Evolutionary conservation across 352 stramenopile species (phyloP), one percentile per base, ranked within the genome.

Genomic region (Globisporangium abappressorium): DNA sequence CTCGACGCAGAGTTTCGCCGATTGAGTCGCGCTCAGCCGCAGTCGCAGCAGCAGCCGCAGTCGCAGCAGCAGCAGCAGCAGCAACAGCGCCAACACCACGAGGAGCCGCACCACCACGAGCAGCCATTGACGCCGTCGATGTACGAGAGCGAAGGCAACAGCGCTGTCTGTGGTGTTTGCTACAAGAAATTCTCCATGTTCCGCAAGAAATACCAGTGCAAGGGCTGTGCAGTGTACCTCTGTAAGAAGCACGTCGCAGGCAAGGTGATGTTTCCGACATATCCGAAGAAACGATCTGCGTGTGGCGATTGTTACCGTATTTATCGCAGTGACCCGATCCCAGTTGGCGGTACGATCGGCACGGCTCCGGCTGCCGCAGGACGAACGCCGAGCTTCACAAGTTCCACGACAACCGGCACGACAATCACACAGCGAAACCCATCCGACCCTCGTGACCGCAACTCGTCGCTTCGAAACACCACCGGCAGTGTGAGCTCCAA

Each of bases 101-200:
- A 58, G 9, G 54, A 68, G 20, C 26, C 28, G 18, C 54, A 51
- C 5, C 76, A 61, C 58, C 77, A 82, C 8, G 66, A 82, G 15
- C 69, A 68, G 55, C 63, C 60, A 51, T 72, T 72, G 38, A 70
- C 67, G 12, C 69, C 72, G 55, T 73, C 74, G 24, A 70, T 83
- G 63, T 82, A 77, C 74, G 78, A 86, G 53, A 69, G 55, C 26
- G 74, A 81, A 14, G 68, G 81, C 70, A 90, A 90, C 71, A 80
- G 74, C 9, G 84, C 75, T 0, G 81, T 89, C 38, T 95, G 87
- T 60, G 82, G 78, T 4, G 84, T 95, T 3, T 95, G 87, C 75
- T 90, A 93, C 80, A 92, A 92, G 71, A 91, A 91, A 70, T 95
- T 95, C 38, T 82, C 74, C 15, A 81, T 95, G 76, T 95, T 95